These are phyloP conservation scores for Croton laevigatus DNA, from an alignment of 441 rosid species.

Conservation along the genomic window DNA sequence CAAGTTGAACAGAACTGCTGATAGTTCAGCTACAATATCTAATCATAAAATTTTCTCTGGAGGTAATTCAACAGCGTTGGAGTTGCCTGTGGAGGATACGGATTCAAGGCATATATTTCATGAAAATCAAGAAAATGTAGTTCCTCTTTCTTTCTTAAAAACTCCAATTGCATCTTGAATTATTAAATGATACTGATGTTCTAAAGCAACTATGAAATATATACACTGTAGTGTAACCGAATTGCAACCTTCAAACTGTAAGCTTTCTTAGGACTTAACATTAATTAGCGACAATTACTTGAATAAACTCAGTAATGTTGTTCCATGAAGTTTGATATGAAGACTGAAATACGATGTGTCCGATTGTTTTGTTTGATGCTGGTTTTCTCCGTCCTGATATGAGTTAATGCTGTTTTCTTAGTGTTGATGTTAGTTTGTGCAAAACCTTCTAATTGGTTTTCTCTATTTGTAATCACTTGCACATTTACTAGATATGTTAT, in stretches of 20 bases:
- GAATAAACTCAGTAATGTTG: neutral
- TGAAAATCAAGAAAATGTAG: slow-evolving; percentile 29
- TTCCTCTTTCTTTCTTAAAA: neutral
- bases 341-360: neutral
- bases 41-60: slow-evolving; percentile 16
- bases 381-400: neutral
- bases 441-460: slow-evolving; percentile 1
- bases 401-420: neutral
- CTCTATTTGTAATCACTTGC: neutral
- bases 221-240: neutral
- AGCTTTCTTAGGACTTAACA: neutral
- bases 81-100: slow-evolving; percentile 17
- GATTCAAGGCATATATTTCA: slow-evolving; percentile 5
- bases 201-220: neutral
- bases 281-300: neutral
- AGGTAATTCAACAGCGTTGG: slow-evolving; percentile 17
- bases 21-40: slow-evolving; percentile 11
- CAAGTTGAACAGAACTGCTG: slow-evolving; percentile 19
- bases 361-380: neutral
- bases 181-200: neutral
- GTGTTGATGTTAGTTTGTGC: neutral
- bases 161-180: slow-evolving; percentile 1
- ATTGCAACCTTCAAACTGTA: neutral
- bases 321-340: neutral
- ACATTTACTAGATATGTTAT: slow-evolving; percentile 19